These are phyloP conservation scores for Kodamaea hsintzibuensis DNA, from an alignment of 805 yeast species.

Conservation along the genomic window DNA sequence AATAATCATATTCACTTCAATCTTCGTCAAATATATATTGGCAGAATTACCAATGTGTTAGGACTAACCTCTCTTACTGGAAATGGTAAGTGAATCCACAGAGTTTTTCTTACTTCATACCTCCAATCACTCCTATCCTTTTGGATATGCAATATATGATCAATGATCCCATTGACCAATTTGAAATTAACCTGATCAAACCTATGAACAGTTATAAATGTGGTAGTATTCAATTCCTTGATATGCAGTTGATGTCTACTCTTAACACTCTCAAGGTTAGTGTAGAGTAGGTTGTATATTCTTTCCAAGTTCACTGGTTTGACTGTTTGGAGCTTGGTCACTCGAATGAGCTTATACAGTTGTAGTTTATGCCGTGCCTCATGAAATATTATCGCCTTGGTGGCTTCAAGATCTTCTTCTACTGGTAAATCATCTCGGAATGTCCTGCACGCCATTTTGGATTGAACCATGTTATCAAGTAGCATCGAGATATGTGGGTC, in stretches of 20 bases:
- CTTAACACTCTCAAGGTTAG: not conserved
- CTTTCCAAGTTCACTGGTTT: constrained; percentile 12
- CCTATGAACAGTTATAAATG: constrained; percentile 2
- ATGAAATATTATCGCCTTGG: constrained; percentile 21
- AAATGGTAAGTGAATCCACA: constrained; percentile 11
- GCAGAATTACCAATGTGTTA: not conserved
- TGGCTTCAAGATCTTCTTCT: not conserved
- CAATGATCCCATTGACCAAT: constrained; percentile 28
- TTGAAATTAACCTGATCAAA: constrained; percentile 12
- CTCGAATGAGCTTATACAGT: constrained; percentile 21
- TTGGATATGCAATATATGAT: constrained; percentile 18
- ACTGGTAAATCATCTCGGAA: not conserved
- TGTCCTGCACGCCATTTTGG: constrained; percentile 2
- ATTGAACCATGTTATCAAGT: constrained; percentile 15
- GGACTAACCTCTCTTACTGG: not conserved
- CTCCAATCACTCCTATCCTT: constrained; percentile 24
- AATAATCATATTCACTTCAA: not conserved
- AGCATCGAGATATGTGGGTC: constrained; percentile 17
- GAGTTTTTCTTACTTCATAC: constrained; percentile 17
- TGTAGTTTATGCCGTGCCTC: constrained; percentile 28
- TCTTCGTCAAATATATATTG: too few species aligned
- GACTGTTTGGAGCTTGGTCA: constrained; percentile 25
- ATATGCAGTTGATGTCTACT: not conserved
- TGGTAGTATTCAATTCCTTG: constrained; percentile 1
- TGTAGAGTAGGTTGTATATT: not conserved